Evolutionary conservation across 345 rosid genomes (phyloP).

Genomic region (Eucalyptus virginea): DNA sequence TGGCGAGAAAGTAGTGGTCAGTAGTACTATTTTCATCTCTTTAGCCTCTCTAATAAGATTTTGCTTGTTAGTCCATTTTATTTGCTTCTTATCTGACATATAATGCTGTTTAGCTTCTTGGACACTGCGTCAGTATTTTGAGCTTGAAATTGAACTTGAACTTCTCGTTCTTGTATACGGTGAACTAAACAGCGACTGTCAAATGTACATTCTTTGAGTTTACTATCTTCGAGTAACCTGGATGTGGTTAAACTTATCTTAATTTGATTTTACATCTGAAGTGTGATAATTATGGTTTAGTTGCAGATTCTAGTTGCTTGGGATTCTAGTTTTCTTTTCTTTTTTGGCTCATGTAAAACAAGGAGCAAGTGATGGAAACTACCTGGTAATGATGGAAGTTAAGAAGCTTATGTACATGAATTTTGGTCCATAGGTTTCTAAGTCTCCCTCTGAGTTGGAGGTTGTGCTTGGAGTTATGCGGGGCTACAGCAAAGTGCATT

Average conservation of each 20-base stretch:
- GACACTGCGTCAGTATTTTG: not conserved
- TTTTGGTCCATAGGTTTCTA: slow-evolving; percentile 47
- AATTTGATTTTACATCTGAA: not conserved
- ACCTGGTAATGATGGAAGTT: not conserved
- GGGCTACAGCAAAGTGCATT: slow-evolving; percentile 51
- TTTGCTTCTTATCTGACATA: not conserved
- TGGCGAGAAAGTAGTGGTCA: slow-evolving; percentile 61
- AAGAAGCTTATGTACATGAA: not conserved
- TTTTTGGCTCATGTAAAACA: not conserved
- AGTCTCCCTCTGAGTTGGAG: slow-evolving; percentile 81
- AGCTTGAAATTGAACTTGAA: not conserved
- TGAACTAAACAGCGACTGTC: not conserved
- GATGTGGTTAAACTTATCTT: not conserved
- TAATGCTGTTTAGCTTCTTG: not conserved
- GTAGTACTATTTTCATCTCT: slow-evolving; percentile 11
- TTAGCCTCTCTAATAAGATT: not conserved
- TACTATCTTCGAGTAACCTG: not conserved
- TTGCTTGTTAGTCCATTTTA: not conserved
- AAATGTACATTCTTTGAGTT: not conserved
- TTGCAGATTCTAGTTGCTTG: not conserved
- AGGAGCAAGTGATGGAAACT: not conserved
- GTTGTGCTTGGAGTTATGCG: slow-evolving; percentile 81
- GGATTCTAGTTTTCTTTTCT: not conserved
- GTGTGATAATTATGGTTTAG: not conserved
- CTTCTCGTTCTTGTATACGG: not conserved